Evolutionary conservation across 2,329 filamentous ascomycete genomes (phyloP).

Genomic region (Colletotrichum theobromicola): DNA sequence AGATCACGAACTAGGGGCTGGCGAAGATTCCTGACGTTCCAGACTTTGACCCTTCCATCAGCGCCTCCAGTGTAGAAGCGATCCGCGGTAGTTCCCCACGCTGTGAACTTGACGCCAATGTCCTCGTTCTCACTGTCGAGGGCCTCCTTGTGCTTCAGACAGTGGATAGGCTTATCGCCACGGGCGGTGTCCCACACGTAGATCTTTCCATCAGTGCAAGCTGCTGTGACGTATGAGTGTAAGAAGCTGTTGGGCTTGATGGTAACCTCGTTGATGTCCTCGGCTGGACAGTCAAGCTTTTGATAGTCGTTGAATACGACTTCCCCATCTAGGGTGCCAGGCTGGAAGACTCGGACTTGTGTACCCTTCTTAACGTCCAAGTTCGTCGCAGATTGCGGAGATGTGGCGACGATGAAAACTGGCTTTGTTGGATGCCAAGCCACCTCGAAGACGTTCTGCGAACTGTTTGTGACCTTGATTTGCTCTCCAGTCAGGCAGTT

Average conservation of each 20-base stretch:
- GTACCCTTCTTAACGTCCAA: constrained; percentile 52
- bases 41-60: constrained; percentile 67
- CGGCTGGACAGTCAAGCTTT: constrained; percentile 62
- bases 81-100: constrained; percentile 63
- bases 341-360: constrained; percentile 61
- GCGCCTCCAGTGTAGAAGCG: constrained; percentile 69
- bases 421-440: constrained; percentile 63
- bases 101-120: constrained; percentile 67
- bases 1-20: constrained; percentile 57
- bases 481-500: constrained; percentile 49
- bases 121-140: constrained; percentile 59
- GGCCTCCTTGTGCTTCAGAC: constrained; percentile 56
- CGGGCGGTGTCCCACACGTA: constrained; percentile 68
- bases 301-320: constrained; percentile 52
- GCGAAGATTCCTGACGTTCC: constrained; percentile 57
- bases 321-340: constrained; percentile 30
- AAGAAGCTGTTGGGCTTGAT: constrained; percentile 59
- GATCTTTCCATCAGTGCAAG: constrained; percentile 65
- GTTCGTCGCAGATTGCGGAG: constrained; percentile 52
- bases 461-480: constrained; percentile 54
- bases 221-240: constrained; percentile 62
- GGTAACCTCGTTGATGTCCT: constrained; percentile 68
- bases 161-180: constrained; percentile 61
- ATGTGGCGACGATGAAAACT: constrained; percentile 63
- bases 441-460: constrained; percentile 69